Base-by-base conservation (phyloP, 1,284 basidiomycete species). In the Ceratobasidium sp. region DNA sequence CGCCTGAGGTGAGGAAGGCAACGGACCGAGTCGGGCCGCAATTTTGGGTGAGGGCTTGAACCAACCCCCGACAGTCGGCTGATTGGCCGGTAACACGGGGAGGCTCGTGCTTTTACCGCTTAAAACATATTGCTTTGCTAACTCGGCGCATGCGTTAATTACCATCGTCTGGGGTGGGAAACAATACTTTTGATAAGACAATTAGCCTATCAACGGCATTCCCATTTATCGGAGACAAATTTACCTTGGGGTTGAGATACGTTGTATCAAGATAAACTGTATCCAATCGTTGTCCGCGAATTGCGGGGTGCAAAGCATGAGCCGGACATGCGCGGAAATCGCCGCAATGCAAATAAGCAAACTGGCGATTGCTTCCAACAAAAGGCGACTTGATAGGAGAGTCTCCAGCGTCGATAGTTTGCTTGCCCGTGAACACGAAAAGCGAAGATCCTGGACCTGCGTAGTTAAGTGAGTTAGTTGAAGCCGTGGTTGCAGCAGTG, bases 241-340 rank as follows among this genome's bases (percentile, higher is more conserved):
- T 41, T 76, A 91, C 92, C 85, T 91, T 93, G 0, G 97, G 94
- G 79, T 98, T 93, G 50, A 98, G 87, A 82, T 99, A 99, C 0
- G 98, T 99, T 7, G 97, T 99, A 82, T 99, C 98, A 31, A 99
- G 87, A 81, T 99, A 99, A 63, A 97, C 89, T 66, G 91, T 89
- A 80, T 99, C 96, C 15, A 99, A 88, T 62, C 84, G 85, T 79
- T 93, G 96, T 41, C 90, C 91, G 73, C 89, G 89, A 63, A 98
- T 86, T 0, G 89, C 89, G 0, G 95, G 93, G 81, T 98, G 96
- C 7, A 91, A 79, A 9, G 94, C 88, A 82, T 97, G 95, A 64
- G 87, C 87, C 0, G 96, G 96, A 41, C 91, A 94, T 53, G 95
- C 94, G 75, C 95, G 88, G 79, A 97, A 96, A 82, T 99, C 97